Evolutionary conservation across 2,329 filamentous ascomycete genomes (phyloP), one percentile per base, ranked within the genome.

Genomic region (Hymenoscyphus repandus): DNA sequence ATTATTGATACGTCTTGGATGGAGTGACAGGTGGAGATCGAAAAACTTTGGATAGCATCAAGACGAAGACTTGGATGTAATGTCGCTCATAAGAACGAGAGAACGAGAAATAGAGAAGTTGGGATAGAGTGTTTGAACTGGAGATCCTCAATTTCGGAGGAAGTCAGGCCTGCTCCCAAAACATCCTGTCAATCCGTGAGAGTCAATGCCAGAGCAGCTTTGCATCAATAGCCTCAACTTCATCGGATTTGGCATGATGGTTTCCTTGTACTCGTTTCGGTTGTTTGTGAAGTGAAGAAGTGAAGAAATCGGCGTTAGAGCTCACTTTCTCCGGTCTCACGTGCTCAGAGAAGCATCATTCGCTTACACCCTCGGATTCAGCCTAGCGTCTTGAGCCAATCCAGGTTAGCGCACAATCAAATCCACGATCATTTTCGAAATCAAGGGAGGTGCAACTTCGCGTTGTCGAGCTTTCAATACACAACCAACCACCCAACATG

Each of bases 401-500:
- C 22, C 4, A 27, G 22, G 10, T 40, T 40, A 40, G 38, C 38
- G 38, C 38, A 40, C 38, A 17, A 18, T 18, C 13, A 40, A 40
- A 40, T 40, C 38, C 38, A 40, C 38, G 38, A 40, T 40, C 38
- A 40, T 17, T 40, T 40, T 40, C 18, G 38, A 20, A 44, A 37
- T 36, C 32, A 30, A 40, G 22, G 27, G 18, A 36, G 45, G 45
- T 40, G 37, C 22, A 18, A 47, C 22, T 27, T 22, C 45, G 33
- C 45, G 45, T 39, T 31, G 32, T 36, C 45, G 32, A 38, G 15
- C 15, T 37, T 39, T 39, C 41, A 40, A 44, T 22, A 18, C 22
- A 30, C 33, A 37, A 18, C 38, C 47, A 50, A 33, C 32, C 41
- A 42, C 34, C 48, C 48, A 50, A 17, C 48, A 50, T 50, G 48